Percentiles rank a stretch among this genome's conserved stretches.
Conservation (phyloP, 768 basidiomycete genomes). For the Lactarius vividus region DNA sequence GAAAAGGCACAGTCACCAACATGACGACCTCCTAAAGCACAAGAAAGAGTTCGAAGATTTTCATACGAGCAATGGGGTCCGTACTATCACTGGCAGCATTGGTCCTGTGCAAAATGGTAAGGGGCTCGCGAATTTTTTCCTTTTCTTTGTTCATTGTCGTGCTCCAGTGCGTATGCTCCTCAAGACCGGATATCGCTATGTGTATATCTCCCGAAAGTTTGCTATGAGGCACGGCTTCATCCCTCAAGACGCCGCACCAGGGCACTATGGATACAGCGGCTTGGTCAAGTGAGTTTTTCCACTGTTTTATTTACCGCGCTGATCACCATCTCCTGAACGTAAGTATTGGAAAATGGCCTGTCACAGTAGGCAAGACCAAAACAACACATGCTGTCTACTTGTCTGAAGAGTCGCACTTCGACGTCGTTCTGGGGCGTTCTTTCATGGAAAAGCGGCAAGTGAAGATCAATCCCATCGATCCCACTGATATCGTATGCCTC, state of each 20-base stretch:
- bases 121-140: constrained; percentile 28
- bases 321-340: not conserved
- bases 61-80: constrained; percentile 87
- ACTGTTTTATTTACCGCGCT: not conserved
- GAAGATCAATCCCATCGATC: constrained; percentile 76
- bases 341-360: constrained; percentile 79
- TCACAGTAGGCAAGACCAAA: constrained; percentile 54
- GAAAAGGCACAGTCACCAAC: constrained; percentile 32
- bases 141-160: constrained; percentile 2
- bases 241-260: constrained; percentile 80
- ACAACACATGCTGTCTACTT: constrained; percentile 67
- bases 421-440: constrained; percentile 86
- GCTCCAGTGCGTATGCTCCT: constrained; percentile 84
- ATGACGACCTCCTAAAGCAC: constrained; percentile 56
- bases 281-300: constrained; percentile 53
- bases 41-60: constrained; percentile 82
- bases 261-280: constrained; percentile 92
- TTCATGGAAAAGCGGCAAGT: constrained; percentile 80
- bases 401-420: constrained; percentile 93
- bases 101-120: constrained; percentile 86
- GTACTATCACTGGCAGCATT: constrained; percentile 88
- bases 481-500: constrained; percentile 86
- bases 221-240: constrained; percentile 87
- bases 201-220: constrained; percentile 94
- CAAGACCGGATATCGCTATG: constrained; percentile 87